Conservation (phyloP, 2,329 filamentous ascomycete species). For the Fusarium nelsonii region DNA sequence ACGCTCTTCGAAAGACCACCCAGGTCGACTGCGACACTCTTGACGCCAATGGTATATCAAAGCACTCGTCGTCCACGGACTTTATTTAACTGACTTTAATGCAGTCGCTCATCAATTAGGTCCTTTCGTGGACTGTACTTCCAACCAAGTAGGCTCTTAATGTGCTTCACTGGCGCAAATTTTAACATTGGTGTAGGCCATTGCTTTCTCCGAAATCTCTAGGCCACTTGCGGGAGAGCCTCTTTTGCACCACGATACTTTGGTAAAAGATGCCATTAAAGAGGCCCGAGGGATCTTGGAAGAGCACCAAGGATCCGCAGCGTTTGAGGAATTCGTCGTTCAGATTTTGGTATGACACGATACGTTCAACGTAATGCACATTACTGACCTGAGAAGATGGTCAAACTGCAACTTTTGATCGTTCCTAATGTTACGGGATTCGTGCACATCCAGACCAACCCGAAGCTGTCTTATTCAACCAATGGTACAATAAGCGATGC, state of each 20-base stretch:
- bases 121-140: constrained; percentile 54
- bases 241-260: constrained; percentile 46
- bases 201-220: constrained; percentile 52
- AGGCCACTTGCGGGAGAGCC: constrained; percentile 35
- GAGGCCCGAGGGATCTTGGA: constrained; percentile 41
- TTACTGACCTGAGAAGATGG: constrained; percentile 58
- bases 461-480: constrained; percentile 64
- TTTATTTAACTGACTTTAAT: constrained; percentile 21
- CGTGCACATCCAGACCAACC: constrained; percentile 72
- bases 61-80: background rate
- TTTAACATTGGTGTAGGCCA: constrained; percentile 46
- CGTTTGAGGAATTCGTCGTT: constrained; percentile 63
- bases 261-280: constrained; percentile 48
- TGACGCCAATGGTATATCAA: constrained; percentile 48
- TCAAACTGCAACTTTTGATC: constrained; percentile 66
- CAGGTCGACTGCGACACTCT: constrained; percentile 55
- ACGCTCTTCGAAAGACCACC: constrained; percentile 47
- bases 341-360: constrained; percentile 63
- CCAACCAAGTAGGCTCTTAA: constrained; percentile 49
- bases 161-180: background rate
- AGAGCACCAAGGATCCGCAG: constrained; percentile 36
- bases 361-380: rapidly evolving
- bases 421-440: constrained; percentile 62
- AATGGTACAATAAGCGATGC: constrained; percentile 64
- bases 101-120: constrained; percentile 50